Evolutionary conservation across 495 filamentous ascomycete genomes (phyloP), one percentile per base, ranked within the genome.

Genomic region (Talaromyces nanjingensis): DNA sequence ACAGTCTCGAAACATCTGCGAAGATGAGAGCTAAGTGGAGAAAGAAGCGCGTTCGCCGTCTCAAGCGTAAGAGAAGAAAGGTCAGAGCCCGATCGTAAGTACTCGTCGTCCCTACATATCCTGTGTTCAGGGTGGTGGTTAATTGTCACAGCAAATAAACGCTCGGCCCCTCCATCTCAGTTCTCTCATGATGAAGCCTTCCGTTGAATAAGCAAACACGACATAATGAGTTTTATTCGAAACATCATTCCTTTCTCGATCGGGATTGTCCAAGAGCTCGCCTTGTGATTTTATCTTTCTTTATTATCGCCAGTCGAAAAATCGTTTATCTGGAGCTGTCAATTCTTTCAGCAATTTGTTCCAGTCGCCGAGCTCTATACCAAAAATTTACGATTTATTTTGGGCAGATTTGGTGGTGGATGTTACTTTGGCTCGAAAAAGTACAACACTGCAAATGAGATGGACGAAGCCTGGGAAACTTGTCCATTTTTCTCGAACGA

Each of bases 41-140:
- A 86, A 97, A 97, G 90, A 97, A 97, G 92, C 85, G 93, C 76
- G 91, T 96, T 83, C 89, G 93, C 68, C 88, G 93, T 80, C 89
- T 97, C 80, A 97, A 97, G 88, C 87, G 91, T 78, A 97, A 97
- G 92, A 89, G 93, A 79, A 93, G 93, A 91, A 97, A 97, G 92
- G 94, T 92, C 81, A 88, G 93, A 76, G 93, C 92, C 69, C 83
- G 92, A 83, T 89, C 85, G 92, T 96, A 84, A 82, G 88, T 79
- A 34, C 68, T 37, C 49, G 4, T 25, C n/a, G 11, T 4, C 27
- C 57, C 3, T 27, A 16, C 27, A 12, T 52, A 25, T 58, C 1
- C 8, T 45, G 1, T 61, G 1, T 54, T 60, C 24, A 16, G 16
- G 45, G 25, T 47, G 1, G 11, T 27, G 31, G 34, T 29, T 22